A percentile compares a stretch with the other conserved stretches of the same genome.
These are phyloP conservation scores for Sistotremastrum niveocremeum DNA, from an alignment of 768 basidiomycete genomes.

Conservation along the genomic window DNA sequence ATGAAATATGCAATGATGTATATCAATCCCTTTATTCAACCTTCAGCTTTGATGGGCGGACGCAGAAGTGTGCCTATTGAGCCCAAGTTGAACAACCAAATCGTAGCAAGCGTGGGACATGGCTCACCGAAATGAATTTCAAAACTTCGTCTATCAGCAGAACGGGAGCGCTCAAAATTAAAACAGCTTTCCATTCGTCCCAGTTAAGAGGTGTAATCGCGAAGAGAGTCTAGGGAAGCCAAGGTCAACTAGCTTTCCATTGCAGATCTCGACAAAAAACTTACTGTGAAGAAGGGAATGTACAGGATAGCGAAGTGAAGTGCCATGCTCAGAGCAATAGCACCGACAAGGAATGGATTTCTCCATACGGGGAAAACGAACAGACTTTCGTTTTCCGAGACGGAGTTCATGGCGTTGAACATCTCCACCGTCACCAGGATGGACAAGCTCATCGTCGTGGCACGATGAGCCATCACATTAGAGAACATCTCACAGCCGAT, in stretches of 20 bases:
- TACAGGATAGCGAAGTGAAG: constrained; percentile 93
- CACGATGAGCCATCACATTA: constrained; percentile 69
- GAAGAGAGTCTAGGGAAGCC: constrained; percentile 50
- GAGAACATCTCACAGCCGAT: constrained; percentile 96
- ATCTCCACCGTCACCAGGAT: constrained; percentile 94
- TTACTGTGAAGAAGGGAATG: constrained; percentile 89
- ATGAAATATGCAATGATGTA: no score
- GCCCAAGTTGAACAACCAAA: no score
- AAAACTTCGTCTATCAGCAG: constrained; percentile 80
- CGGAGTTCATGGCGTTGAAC: constrained; percentile 97
- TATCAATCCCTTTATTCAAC: no score
- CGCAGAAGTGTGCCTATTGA: no score
- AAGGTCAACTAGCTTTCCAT: background rate
- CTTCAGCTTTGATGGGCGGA: no score
- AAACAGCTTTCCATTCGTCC: constrained; percentile 89
- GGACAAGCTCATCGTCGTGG: constrained; percentile 93
- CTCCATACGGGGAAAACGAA: constrained; percentile 84
- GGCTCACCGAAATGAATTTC: constrained; percentile 65
- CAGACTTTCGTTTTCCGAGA: constrained; percentile 94
- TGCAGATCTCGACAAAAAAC: constrained; percentile 14
- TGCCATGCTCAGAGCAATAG: constrained; percentile 82
- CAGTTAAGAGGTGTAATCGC: constrained; percentile 90
- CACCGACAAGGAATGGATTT: constrained; percentile 84
- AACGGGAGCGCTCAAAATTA: constrained; percentile 80
- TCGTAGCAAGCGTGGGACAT: no score